Evolutionary conservation across 108 stramenopile species (phyloP).

Genomic region (Skeletonema potamos): DNA sequence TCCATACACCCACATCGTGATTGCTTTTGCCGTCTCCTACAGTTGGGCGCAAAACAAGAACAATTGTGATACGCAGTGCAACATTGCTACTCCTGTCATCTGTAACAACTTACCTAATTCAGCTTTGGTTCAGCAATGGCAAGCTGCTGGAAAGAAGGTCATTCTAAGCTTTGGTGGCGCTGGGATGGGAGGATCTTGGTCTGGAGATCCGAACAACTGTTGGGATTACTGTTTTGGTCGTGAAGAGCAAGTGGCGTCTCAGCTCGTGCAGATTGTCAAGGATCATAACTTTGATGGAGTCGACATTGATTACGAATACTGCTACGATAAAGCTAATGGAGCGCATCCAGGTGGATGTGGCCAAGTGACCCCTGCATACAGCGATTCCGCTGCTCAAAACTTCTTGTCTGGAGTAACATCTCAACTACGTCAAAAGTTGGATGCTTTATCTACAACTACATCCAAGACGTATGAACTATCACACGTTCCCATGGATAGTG

Average conservation of each 20-base stretch:
- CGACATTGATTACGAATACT: constrained; percentile 60
- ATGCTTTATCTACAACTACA: constrained; percentile 7
- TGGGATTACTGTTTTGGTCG: constrained; percentile 63
- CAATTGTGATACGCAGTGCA: constrained; percentile 42
- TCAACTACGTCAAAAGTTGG: constrained; percentile 31
- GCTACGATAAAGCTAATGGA: constrained; percentile 34
- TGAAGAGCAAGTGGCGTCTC: constrained; percentile 41
- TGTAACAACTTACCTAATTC: constrained; percentile 45
- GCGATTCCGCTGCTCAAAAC: constrained; percentile 25
- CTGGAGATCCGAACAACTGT: constrained; percentile 45
- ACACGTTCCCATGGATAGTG: constrained; percentile 57
- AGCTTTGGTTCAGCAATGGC: constrained; percentile 44
- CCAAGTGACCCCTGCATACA: not conserved
- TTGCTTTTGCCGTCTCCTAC: constrained; percentile 61
- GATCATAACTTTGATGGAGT: constrained; percentile 44
- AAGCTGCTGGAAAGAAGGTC: constrained; percentile 60
- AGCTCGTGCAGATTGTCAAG: constrained; percentile 38
- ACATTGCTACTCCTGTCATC: constrained; percentile 31
- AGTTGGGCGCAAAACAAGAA: constrained; percentile 43
- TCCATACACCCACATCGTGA: constrained; percentile 60
- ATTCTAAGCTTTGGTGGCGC: constrained; percentile 71
- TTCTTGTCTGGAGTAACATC: constrained; percentile 46
- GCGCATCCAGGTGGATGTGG: constrained; percentile 4
- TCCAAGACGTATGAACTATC: constrained; percentile 16
- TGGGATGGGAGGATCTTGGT: constrained; percentile 64